Evolutionary conservation across 805 yeast genomes (phyloP).

Genomic region (Wickerhamomyces alni): DNA sequence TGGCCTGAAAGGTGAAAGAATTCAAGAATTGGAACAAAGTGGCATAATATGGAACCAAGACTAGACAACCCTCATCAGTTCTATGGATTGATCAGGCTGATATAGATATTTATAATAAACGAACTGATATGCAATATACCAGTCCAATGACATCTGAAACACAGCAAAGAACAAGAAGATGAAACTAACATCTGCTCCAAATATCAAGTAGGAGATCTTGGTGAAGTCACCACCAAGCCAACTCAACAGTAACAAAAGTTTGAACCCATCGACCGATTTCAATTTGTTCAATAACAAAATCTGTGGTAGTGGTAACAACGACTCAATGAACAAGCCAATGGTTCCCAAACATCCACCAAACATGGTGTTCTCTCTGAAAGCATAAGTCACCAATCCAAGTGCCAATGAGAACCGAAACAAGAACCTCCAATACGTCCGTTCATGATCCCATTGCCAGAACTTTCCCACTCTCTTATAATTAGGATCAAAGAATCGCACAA

Average conservation of each 20-base stretch:
- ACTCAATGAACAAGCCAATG: constrained; percentile 64
- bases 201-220: constrained; percentile 68
- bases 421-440: constrained; percentile 56
- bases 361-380: constrained; percentile 28
- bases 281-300: constrained; percentile 61
- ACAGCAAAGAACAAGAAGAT: constrained; percentile 66
- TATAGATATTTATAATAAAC: constrained; percentile 49
- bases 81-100: background rate
- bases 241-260: constrained; percentile 63
- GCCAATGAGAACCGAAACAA: constrained; percentile 26
- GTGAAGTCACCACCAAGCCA: constrained; percentile 89
- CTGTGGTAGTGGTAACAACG: constrained; percentile 71
- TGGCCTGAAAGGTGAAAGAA: constrained; percentile 24
- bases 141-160: constrained; percentile 72
- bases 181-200: constrained; percentile 66
- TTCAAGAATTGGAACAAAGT: background rate
- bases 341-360: constrained; percentile 53
- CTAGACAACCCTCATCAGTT: constrained; percentile 1
- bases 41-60: constrained; percentile 20
- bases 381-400: constrained; percentile 28
- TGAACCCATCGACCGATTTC: constrained; percentile 72
- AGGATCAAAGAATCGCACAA: constrained; percentile 63
- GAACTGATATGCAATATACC: constrained; percentile 68
- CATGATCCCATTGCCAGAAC: constrained; percentile 86
- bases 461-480: constrained; percentile 54